Conservation (phyloP, 768 basidiomycete genomes). For the Tulasnella sp. region DNA sequence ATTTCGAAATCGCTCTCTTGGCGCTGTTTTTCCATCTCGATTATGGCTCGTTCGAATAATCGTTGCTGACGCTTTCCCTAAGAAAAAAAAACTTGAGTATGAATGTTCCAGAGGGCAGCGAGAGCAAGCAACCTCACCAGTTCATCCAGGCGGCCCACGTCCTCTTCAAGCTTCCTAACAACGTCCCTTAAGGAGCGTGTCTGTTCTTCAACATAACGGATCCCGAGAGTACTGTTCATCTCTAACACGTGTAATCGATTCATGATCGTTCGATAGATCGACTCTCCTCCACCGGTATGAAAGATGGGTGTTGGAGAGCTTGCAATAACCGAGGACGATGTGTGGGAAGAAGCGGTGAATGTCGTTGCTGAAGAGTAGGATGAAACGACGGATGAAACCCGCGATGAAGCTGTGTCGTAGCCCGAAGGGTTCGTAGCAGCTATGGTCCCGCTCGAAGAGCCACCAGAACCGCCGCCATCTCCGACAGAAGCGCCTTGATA, state of each 20-base stretch:
- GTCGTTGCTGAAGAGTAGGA: constrained; percentile 12
- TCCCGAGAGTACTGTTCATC: constrained; percentile 78
- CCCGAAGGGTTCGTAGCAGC: background rate
- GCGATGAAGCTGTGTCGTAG: background rate
- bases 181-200: constrained; percentile 69
- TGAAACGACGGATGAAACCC: constrained; percentile 6
- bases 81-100: background rate
- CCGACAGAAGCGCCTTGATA: background rate
- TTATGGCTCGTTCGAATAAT: constrained; percentile 57
- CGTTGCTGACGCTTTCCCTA: constrained; percentile 71
- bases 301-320: constrained; percentile 29
- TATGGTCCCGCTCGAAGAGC: background rate
- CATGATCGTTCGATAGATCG: constrained; percentile 95
- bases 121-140: constrained; percentile 50
- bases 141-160: constrained; percentile 72
- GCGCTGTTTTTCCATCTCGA: constrained; percentile 68
- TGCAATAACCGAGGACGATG: constrained; percentile 28
- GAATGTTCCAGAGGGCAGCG: background rate
- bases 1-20: constrained; percentile 67
- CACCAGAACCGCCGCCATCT: constrained; percentile 9
- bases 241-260: constrained; percentile 84
- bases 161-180: constrained; percentile 67
- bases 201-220: constrained; percentile 87
- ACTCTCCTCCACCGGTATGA: constrained; percentile 56
- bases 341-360: background rate